Base-by-base conservation (phyloP, 2,329 filamentous ascomycete genomes). In the Colletotrichum sp. region DNA sequence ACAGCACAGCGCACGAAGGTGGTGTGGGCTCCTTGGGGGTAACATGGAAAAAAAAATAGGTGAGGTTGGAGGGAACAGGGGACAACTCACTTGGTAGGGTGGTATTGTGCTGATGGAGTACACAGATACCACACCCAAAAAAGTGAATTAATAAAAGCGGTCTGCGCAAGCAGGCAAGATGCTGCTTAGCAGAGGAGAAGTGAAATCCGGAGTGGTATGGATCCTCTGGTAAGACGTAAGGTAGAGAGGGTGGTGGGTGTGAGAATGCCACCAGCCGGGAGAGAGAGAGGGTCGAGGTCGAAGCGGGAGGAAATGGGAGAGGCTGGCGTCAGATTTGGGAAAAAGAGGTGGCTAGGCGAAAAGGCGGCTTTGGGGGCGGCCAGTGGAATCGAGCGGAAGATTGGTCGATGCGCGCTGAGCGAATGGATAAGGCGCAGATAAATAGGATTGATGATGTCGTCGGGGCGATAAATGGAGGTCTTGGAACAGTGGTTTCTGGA, bases 321-420 rank as follows among this genome's bases (percentile, higher is more conserved):
- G 73, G 73, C 65, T 76, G 73, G 73, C 52, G 64, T 68, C 13
- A 65, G 68, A 55, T 52, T 49, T 49, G n/a, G 21, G 39, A 65
- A 71, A 73, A 76, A 76, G 55, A 76, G 73, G 73, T 76, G 73
- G 73, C 70, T 76, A 76, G 73, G 73, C 73, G 73, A 76, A 73
- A 55, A 66, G 57, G 68, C 68, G 68, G 24, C 70, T 73, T 69
- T 73, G 64, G 73, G 32, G 59, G 70, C 21, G 68, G 59, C 72
- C 57, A 68, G 70, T 59, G 57, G 70, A 60, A 76, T 36, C 34
- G 57, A 32, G 66, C 59, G 44, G 73, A 73, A 68, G 59, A 69
- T 73, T 72, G 73, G 44, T 64, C 21, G 71, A 72, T 26, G 52
- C 55, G 69, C 39, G 39, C 59, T 62, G 15, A 36, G 49, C 55